These are phyloP conservation scores for Malassezia nana DNA, from an alignment of 1,284 basidiomycete species.

Conservation along the genomic window DNA sequence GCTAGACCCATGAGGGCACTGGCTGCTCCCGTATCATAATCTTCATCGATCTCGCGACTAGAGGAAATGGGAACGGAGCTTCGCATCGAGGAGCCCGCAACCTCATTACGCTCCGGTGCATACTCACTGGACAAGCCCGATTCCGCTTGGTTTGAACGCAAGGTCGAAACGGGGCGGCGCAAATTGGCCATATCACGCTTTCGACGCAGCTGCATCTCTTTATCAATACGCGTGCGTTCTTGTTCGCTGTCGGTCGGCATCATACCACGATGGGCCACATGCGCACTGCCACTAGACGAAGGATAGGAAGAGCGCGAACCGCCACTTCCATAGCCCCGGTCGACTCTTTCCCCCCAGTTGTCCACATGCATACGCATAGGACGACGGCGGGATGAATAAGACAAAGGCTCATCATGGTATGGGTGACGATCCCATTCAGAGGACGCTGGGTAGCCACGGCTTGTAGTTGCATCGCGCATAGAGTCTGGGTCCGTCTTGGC, in stretches of 20 bases:
- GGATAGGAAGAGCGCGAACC: neutral
- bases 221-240: neutral
- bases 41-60: slow-evolving; percentile 36
- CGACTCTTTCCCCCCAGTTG: neutral
- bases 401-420: neutral
- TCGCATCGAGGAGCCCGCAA: neutral
- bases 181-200: neutral
- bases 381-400: neutral
- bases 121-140: neutral
- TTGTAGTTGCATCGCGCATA: neutral
- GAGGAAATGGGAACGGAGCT: slow-evolving; percentile 3
- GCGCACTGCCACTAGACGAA: neutral
- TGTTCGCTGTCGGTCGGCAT: neutral
- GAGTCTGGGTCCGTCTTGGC: neutral
- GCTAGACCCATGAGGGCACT: slow-evolving; percentile 46
- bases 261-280: neutral
- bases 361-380: neutral
- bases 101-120: neutral
- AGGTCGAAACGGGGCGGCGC: neutral
- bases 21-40: slow-evolving; percentile 45
- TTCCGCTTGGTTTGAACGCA: neutral
- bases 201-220: neutral
- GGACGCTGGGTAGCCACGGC: neutral
- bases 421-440: slow-evolving; percentile 13
- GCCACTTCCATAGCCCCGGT: neutral